A percentile compares a stretch with the other conserved stretches of the same genome.
Conservation (phyloP, 1,139 yeast genomes). For the Kazachstania sp. region DNA sequence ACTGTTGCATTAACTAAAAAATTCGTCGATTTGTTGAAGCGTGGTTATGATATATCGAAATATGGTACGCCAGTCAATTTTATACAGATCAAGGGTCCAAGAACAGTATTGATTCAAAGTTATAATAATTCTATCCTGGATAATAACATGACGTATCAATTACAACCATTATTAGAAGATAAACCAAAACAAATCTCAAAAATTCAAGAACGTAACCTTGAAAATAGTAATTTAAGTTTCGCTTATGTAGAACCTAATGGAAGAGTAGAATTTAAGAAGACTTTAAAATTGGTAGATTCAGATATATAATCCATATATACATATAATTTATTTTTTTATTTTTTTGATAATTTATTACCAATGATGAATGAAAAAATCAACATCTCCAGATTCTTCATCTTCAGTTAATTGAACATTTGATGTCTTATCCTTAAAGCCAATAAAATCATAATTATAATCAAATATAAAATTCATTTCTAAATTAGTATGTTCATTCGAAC, state of each 20-base stretch:
- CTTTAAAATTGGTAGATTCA: not conserved
- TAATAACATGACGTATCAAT: slow-evolving; percentile 2
- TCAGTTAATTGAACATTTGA: not conserved
- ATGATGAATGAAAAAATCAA: slow-evolving; percentile 6
- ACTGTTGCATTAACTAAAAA: not conserved
- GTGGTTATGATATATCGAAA: slow-evolving; percentile 10
- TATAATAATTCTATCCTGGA: slow-evolving; percentile 6
- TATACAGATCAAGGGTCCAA: slow-evolving; percentile 27
- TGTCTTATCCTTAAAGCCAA: slow-evolving; percentile 4
- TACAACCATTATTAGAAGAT: slow-evolving; percentile 5
- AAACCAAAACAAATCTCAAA: not conserved
- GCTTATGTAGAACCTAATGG: slow-evolving; percentile 4
- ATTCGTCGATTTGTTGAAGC: slow-evolving; percentile 2
- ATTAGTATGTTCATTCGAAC: not conserved
- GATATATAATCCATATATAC: not conserved
- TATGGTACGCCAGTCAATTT: slow-evolving; percentile 17
- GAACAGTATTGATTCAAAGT: slow-evolving; percentile 27
- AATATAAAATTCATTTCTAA: slow-evolving; percentile 4
- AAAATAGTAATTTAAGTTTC: not conserved
- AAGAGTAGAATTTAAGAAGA: slow-evolving; percentile 5
- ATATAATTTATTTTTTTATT: not conserved
- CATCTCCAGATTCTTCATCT: slow-evolving; percentile 6
- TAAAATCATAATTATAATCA: slow-evolving; percentile 4
- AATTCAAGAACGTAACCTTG: not conserved
- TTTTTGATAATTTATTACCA: not conserved